A percentile compares a stretch with the other conserved stretches of the same genome.
Conservation (phyloP, 768 basidiomycete genomes). For the Terana coerulea region DNA sequence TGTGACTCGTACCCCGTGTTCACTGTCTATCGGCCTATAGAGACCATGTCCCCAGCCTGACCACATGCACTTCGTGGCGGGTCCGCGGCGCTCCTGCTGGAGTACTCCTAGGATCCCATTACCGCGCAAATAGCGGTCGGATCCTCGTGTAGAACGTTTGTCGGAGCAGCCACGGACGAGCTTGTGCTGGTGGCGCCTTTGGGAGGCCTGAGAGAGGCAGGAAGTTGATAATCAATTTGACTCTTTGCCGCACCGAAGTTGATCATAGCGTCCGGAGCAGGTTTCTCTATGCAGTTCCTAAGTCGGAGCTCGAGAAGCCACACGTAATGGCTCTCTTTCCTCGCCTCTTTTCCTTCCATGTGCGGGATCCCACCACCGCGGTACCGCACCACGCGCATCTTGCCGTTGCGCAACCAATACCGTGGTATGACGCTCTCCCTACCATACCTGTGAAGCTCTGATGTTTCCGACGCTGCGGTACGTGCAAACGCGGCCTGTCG, state of each 20-base stretch:
- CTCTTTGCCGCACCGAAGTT: constrained; percentile 1
- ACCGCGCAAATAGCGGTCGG: constrained; percentile 6
- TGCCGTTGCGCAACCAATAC: constrained; percentile 9
- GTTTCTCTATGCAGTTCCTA: background rate
- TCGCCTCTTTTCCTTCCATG: constrained; percentile 13
- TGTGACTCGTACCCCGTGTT: too few relatives aligned
- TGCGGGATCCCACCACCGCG: constrained; percentile 5
- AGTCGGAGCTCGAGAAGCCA: constrained; percentile 8
- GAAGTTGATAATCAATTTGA: constrained; percentile 8
- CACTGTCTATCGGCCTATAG: too few relatives aligned
- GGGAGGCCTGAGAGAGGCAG: background rate
- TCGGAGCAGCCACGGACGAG: background rate
- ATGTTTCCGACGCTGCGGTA: constrained; percentile 8
- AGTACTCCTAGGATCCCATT: background rate
- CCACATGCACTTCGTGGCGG: background rate
- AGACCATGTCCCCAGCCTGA: background rate
- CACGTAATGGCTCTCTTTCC: background rate
- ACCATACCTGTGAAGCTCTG: constrained; percentile 8
- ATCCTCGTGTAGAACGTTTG: background rate
- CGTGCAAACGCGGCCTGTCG: background rate
- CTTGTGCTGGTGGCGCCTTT: constrained; percentile 1
- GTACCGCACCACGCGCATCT: constrained; percentile 13
- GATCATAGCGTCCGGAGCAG: background rate
- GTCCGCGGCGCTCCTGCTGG: background rate
- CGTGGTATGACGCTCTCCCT: constrained; percentile 4